Conservation (phyloP, 2,329 filamentous ascomycete genomes). For the Claviceps paspali region DNA sequence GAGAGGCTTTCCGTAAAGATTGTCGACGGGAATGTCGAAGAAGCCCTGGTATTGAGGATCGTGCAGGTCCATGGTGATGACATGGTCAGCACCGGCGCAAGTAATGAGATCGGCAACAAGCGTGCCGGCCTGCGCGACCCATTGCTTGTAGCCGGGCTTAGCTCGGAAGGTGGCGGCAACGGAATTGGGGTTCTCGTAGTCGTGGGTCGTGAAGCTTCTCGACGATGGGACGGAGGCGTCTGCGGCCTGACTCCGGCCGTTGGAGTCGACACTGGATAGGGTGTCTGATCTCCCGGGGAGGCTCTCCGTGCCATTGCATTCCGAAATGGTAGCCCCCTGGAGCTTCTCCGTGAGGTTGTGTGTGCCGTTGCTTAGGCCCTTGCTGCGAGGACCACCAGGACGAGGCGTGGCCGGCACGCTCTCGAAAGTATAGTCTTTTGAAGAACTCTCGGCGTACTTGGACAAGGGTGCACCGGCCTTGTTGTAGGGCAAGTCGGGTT, state of each 20-base stretch:
- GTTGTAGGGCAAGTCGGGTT: constrained; percentile 94
- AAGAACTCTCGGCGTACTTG: constrained; percentile 41
- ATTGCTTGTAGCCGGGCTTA: constrained; percentile 92
- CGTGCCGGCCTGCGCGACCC: constrained; percentile 94
- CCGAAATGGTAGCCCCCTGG: constrained; percentile 46
- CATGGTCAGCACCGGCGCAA: constrained; percentile 89
- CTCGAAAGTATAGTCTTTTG: constrained; percentile 71
- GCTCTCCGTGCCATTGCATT: constrained; percentile 14
- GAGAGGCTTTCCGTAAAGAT: constrained; percentile 74
- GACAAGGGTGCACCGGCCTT: constrained; percentile 81
- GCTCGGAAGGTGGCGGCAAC: constrained; percentile 46
- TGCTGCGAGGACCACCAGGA: constrained; percentile 52
- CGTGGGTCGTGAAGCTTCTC: constrained; percentile 45
- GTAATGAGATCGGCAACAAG: constrained; percentile 88
- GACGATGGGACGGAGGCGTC: constrained; percentile 26
- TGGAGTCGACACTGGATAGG: constrained; percentile 18
- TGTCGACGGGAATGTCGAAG: constrained; percentile 97
- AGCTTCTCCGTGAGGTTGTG: constrained; percentile 59
- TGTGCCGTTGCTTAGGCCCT: constrained; percentile 48
- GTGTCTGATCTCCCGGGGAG: constrained; percentile 23
- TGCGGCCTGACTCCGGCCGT: constrained; percentile 21
- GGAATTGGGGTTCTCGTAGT: constrained; percentile 43
- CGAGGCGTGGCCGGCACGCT: constrained; percentile 78
- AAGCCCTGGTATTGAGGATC: constrained; percentile 97
- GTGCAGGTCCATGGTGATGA: constrained; percentile 95